A percentile compares a stretch with the other conserved stretches of the same genome.
These are phyloP conservation scores for Populus ilicifolia DNA, from an alignment of 345 rosid species.

Conservation along the genomic window DNA sequence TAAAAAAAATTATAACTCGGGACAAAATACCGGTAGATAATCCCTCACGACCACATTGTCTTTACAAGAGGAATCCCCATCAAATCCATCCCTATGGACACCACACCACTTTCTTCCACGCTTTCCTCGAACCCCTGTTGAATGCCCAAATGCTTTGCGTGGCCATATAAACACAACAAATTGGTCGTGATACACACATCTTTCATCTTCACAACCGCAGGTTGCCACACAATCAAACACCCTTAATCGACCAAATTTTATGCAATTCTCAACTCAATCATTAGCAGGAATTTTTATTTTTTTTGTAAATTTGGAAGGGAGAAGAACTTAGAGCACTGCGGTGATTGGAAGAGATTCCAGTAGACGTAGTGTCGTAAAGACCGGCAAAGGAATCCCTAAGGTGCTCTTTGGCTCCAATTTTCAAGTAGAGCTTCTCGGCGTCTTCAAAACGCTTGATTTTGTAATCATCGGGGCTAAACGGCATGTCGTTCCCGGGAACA, in stretches of 20 bases:
- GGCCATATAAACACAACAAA: conserved; percentile 63
- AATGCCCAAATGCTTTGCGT: conserved; percentile 68
- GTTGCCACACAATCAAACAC: conserved; percentile 56
- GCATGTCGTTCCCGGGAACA: conserved; percentile 15
- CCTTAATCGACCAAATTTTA: background rate
- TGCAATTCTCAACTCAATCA: too few relatives aligned
- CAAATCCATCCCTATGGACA: conserved; percentile 29
- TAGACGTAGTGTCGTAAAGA: conserved; percentile 45
- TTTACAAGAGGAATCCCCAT: conserved; percentile 31
- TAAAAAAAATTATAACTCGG: too few relatives aligned
- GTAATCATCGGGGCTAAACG: conserved; percentile 23
- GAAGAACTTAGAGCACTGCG: conserved; percentile 48
- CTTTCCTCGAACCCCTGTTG: conserved; percentile 72
- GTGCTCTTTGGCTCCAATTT: conserved; percentile 48
- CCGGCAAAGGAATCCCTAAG: conserved; percentile 65
- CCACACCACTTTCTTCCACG: conserved; percentile 30
- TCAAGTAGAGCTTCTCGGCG: conserved; percentile 47
- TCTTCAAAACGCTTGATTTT: conserved; percentile 48
- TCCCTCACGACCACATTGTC: conserved; percentile 71
- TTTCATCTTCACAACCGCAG: conserved; percentile 68
- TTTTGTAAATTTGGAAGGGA: background rate
- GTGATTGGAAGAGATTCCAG: conserved; percentile 39
- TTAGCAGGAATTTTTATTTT: background rate
- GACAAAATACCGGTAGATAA: conserved; percentile 32
- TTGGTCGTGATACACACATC: conserved; percentile 63